Base-by-base conservation (phyloP, 257 asterid species). In the Voacanga thouarsii region DNA sequence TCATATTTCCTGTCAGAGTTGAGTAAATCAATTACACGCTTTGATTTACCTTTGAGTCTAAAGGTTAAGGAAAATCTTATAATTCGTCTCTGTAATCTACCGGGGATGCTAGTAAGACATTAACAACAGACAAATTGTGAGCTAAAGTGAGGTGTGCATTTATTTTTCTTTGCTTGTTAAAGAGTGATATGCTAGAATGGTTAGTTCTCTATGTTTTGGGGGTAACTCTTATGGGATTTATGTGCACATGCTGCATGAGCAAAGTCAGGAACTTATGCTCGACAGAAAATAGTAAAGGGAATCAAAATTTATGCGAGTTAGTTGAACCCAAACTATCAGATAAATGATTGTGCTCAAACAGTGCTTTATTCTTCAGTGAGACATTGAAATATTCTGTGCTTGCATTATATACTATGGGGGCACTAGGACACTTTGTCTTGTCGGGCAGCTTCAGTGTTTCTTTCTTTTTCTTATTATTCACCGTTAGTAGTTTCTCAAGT, bases 21-120 rank as follows among this genome's bases (percentile, higher is more conserved):
- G 24, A 23, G 57, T 45, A 7, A 44, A 43, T 39, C 37, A 19
- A 50, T 51, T 74, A 18, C 44, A 50, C 23, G 24, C 72, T 66
- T 49, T 79, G 49, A 12, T 43, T 26, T 63, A 47, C 79, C 39
- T 61, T 30, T 10, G 44, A 47, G 76, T 41, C 68, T 64, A 47
- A 63, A 60, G 55, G 26, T 64, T 56, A 50, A 37, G 39, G 33
- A 49, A 61, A 47, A 50, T 55, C 18, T 18, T 2, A 44, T 55
- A 12, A 19, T 9, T 77, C n/a, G 33, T 44, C 44, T 37, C 78
- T 71, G 41, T 45, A 24, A 59, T 30, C 7, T 12, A 11, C 47
- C 10, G 23, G 24, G 70, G 61, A 71, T 56, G 11, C 47, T 69
- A 70, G 61, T 30, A 56, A 69, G 65, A 45, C 12, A 57, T 41